Percentiles rank a stretch among this genome's conserved stretches.
phyloP scores from a whole-genome alignment of 2,329 filamentous ascomycete species.

The Delphinella strobiligena region DNA sequence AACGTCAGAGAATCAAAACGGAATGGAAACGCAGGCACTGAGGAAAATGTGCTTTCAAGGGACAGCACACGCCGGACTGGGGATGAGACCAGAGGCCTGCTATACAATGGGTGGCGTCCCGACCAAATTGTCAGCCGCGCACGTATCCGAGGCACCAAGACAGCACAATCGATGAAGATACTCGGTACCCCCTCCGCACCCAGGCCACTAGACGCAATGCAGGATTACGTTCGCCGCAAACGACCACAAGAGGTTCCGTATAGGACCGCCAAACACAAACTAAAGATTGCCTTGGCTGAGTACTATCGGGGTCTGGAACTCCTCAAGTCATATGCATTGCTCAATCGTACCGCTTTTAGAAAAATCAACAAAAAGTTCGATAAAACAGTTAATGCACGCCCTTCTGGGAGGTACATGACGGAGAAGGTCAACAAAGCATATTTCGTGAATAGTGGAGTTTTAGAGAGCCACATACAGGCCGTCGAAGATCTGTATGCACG shows the following conservation, averaged over 20 bases:
- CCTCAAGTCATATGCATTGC: slow-evolving; percentile 77
- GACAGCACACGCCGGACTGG: neutral
- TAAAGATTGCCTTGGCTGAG: slow-evolving; percentile 84
- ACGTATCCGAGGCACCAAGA: slow-evolving; percentile 26
- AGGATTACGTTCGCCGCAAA: slow-evolving; percentile 31
- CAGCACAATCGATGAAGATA: slow-evolving; percentile 33
- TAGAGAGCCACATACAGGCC: slow-evolving; percentile 67
- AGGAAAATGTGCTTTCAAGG: neutral
- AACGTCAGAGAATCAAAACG: slow-evolving; percentile 24
- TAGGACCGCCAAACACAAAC: slow-evolving; percentile 74
- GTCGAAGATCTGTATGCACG: slow-evolving; percentile 87
- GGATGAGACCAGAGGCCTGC: slow-evolving; percentile 2
- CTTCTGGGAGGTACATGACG: slow-evolving; percentile 69
- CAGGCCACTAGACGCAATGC: slow-evolving; percentile 21
- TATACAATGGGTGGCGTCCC: no score
- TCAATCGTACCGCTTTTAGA: slow-evolving; percentile 86
- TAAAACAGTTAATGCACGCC: slow-evolving; percentile 71
- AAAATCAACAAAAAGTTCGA: slow-evolving; percentile 99
- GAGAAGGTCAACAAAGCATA: slow-evolving; percentile 84
- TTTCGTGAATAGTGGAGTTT: slow-evolving; percentile 80
- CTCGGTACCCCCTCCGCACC: slow-evolving; percentile 28
- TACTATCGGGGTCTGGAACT: slow-evolving; percentile 87
- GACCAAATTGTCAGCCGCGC: neutral
- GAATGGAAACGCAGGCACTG: neutral
- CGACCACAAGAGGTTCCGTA: slow-evolving; percentile 55